A percentile compares a stretch with the other conserved stretches of the same genome.
Evolutionary conservation across 2,329 filamentous ascomycete species (phyloP).

Genomic region (Fusarium protoensiforme): DNA sequence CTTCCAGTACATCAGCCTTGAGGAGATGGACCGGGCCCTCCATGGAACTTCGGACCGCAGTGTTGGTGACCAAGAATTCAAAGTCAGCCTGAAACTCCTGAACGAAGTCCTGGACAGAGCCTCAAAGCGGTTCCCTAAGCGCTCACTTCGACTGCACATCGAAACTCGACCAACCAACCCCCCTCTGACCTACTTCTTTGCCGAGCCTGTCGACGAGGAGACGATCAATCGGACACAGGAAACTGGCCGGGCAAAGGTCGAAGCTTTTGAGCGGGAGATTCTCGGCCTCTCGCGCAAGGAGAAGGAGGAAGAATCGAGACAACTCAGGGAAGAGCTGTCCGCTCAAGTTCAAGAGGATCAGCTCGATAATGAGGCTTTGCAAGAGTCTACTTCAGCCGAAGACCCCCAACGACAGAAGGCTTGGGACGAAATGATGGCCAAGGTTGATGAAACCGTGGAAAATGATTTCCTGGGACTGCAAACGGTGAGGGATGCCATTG

Average conservation of each 20-base stretch:
- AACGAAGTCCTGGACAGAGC: conserved; percentile 84
- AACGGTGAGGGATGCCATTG: conserved; percentile 64
- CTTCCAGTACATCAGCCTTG: conserved; percentile 90
- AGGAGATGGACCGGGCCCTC: conserved; percentile 90
- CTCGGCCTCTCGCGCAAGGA: conserved; percentile 59
- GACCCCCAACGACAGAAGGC: conserved; percentile 49
- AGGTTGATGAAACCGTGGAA: conserved; percentile 67
- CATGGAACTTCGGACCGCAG: conserved; percentile 76
- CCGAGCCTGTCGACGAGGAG: conserved; percentile 80
- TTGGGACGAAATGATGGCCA: conserved; percentile 66
- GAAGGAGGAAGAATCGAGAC: conserved; percentile 36
- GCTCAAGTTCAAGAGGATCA: conserved; percentile 19
- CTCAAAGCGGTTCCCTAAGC: conserved; percentile 77
- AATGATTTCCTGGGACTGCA: conserved; percentile 65
- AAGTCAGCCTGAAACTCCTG: conserved; percentile 79
- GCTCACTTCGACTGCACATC: conserved; percentile 82
- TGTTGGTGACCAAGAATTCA: conserved; percentile 88
- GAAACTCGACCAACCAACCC: conserved; percentile 73
- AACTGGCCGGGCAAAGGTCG: conserved; percentile 70
- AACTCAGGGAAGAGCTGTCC: conserved; percentile 2
- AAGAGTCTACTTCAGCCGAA: neutral
- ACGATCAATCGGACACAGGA: conserved; percentile 81
- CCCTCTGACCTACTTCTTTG: conserved; percentile 89
- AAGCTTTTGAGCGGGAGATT: conserved; percentile 74
- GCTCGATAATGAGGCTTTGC: conserved; percentile 30